Evolutionary conservation across 2,329 filamentous ascomycete species (phyloP), one percentile per base, ranked within the genome.

Genomic region (Reticulascus tulasneorum): DNA sequence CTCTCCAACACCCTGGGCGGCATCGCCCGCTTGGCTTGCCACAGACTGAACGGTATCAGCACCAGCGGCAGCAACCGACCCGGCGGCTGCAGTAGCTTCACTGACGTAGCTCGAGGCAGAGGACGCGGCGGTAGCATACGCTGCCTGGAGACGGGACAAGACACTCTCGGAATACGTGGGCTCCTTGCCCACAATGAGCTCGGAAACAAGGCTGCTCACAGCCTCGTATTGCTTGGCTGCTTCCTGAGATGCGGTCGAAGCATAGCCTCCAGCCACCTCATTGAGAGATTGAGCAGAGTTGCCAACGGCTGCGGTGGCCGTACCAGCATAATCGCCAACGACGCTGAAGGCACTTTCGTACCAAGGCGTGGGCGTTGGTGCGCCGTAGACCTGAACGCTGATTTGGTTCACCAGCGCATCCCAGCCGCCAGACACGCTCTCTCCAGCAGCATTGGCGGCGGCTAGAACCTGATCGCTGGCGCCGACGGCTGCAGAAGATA

Each of bases 91-190:
- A 4, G 49, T 52, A 2, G 62, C 64, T 13, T 46, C 62, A 28
- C 55, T 62, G 11, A 58, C 58, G 13, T 61, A 42, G 40, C 65
- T 71, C 9, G 69, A 69, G 7, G 73, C 65, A 1, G 70, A 78
- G 1, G 77, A 70, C 3, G 75, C 63, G 2, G 79, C 83, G 0
- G 80, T 86, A 17, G 79, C 77, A 52, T 91, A 93, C 1, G 79
- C 84, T 4, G 75, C 81, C 37, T 77, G 76, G 10, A 94, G 71
- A 33, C 84, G 77, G 34, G 69, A 78, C 60, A 88, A 79, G 4
- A 91, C 83, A 40, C 84, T 89, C 52, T 94, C 85, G 0, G 83
- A 89, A 51, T 88, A 94, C 11, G 81, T 79, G 1, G 86, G 82
- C 54, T 94, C 87, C 56, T 83, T 87, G 35, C 85, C 88, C 25